phyloP scores from a whole-genome alignment of 176 grass and related monocot genomes.

The Pontederia paniculata region DNA sequence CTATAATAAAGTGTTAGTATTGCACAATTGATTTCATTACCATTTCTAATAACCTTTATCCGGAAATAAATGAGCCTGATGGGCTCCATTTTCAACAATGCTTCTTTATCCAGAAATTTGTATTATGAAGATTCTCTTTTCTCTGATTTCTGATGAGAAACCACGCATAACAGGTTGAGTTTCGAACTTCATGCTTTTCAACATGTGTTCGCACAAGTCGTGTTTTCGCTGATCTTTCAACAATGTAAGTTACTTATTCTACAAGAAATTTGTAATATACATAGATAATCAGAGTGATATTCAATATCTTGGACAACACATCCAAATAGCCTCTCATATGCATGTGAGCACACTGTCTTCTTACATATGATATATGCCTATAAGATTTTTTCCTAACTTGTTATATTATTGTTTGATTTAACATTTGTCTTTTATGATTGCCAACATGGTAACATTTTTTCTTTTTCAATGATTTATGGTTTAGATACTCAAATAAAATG shows the following conservation, averaged over 20 bases:
- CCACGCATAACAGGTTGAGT: conserved; percentile 64
- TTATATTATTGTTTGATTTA: not conserved
- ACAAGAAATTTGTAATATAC: not conserved
- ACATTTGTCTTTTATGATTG: not conserved
- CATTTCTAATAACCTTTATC: too few relatives aligned
- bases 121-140: conserved; percentile 9
- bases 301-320: not conserved
- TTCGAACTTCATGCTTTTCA: conserved; percentile 64
- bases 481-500: conserved; percentile 82
- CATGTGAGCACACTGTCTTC: too few relatives aligned
- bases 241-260: conserved; percentile 42
- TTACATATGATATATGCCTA: too few relatives aligned
- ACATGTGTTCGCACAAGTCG: conserved; percentile 63
- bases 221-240: conserved; percentile 77
- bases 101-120: not conserved
- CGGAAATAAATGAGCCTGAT: too few relatives aligned
- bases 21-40: too few relatives aligned
- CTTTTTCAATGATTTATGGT: conserved; percentile 13
- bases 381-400: too few relatives aligned
- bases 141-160: not conserved
- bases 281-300: not conserved
- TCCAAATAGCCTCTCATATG: too few relatives aligned
- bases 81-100: too few relatives aligned
- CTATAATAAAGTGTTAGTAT: too few relatives aligned
- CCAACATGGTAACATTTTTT: not conserved